Base-by-base conservation (phyloP, 139 green algal species). In the Astrephomene gubernaculifera region DNA sequence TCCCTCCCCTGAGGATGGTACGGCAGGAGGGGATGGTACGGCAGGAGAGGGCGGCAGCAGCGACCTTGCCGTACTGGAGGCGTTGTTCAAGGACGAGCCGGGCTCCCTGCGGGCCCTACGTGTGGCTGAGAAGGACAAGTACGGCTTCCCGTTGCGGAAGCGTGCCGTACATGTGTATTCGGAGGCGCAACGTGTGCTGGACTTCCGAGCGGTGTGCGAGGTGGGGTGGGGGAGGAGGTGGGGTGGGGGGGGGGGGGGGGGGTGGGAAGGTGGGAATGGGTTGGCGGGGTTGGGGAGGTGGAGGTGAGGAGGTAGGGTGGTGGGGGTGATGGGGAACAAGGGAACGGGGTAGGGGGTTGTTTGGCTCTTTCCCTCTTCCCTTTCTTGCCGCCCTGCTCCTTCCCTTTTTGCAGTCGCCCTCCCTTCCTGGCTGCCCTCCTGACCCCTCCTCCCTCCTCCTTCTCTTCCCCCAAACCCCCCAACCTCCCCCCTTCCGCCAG, bases 161-260 rank as follows among this genome's bases (percentile, higher is more conserved):
- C 81, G 96, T 0, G 94, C 95, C 8, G 78, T 92, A 72, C 96
- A 98, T 43, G 96, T 98, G 81, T 98, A 94, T 85, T 75, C 87
- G 12, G 96, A 98, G 91, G 94, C 95, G 22, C 75, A 86, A 25
- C 92, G 96, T 4, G 96, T 98, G 78, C 79, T 84, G 9, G 86
- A 92, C 24, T 98, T 98, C 91, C 87, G 76, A 71, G 87, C 53
- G 38, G 89, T 94, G 35, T 96, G 93, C 86, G 89, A 93, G 68
- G 90, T 90, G 70, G 45, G 75, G 2, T 25, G 29, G 36, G 29
- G 39, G 24, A 38, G 9, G 75, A 36, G 35, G 27, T 21, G 1
- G 52, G 22, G 17, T 38, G 21, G 7, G 53, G 71, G 31, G 31
- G n/a, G 21, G 31, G 29, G 45, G 29, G 49, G 14, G 24, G 31